phyloP scores from a whole-genome alignment of 192 early-diverging fungal species.

The Geosiphon pyriformis region DNA sequence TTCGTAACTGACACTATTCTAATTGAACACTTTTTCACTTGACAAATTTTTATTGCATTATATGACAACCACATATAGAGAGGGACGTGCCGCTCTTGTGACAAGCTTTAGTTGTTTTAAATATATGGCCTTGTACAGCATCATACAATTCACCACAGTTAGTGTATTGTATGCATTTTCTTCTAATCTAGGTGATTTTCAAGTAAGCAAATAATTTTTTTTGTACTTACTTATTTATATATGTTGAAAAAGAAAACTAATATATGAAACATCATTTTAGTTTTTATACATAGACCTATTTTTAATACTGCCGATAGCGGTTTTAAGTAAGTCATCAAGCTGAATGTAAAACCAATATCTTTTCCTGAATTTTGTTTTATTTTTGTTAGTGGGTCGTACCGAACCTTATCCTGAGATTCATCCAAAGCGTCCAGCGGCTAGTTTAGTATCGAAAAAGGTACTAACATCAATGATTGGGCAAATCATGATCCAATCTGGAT shows the following conservation, averaged over 20 bases:
- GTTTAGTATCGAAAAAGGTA: constrained; percentile 84
- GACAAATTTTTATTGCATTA: not conserved
- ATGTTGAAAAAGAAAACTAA: too few relatives aligned
- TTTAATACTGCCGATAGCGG: constrained; percentile 82
- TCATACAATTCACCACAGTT: constrained; percentile 96
- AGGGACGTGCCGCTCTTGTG: constrained; percentile 92
- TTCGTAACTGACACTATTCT: constrained; percentile 2
- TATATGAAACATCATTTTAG: too few relatives aligned
- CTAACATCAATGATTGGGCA: constrained; percentile 87
- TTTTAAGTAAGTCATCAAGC: constrained; percentile 50
- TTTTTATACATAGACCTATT: constrained; percentile 94
- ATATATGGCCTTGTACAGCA: constrained; percentile 95
- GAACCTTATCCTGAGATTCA: constrained; percentile 68
- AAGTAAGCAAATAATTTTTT: constrained; percentile 33
- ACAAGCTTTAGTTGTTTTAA: constrained; percentile 99
- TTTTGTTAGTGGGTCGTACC: constrained; percentile 75
- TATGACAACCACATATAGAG: constrained; percentile 39
- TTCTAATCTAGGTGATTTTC: constrained; percentile 87
- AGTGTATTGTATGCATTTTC: constrained; percentile 85
- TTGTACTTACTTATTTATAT: too few relatives aligned
- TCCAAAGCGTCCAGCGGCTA: constrained; percentile 83
- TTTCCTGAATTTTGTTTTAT: constrained; percentile 1
- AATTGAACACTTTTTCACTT: too few relatives aligned
- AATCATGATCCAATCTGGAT: constrained; percentile 71
- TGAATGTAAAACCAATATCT: not conserved